Conservation (phyloP, 2,329 filamentous ascomycete species). For the Cladosporium sp. region DNA sequence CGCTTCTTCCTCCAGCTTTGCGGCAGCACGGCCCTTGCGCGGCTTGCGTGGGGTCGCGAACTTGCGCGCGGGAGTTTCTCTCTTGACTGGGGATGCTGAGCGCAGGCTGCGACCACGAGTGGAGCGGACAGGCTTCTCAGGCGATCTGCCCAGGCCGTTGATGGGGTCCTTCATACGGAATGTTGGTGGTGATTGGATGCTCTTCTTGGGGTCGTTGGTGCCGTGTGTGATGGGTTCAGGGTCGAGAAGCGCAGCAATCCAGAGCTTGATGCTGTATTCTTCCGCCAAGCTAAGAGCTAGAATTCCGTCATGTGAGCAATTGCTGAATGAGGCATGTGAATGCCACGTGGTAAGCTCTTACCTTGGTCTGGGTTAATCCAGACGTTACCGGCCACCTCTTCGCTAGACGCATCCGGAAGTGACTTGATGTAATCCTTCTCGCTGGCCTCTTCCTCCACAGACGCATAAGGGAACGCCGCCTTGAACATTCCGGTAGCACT, state of each 20-base stretch:
- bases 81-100: conserved; percentile 49
- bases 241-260: conserved; percentile 91
- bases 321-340: conserved; percentile 8
- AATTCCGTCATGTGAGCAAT: conserved; percentile 14
- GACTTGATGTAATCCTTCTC: conserved; percentile 84
- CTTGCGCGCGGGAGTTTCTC: conserved; percentile 36
- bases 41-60: conserved; percentile 52
- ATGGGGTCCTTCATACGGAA: conserved; percentile 47
- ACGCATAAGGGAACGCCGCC: conserved; percentile 73
- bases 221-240: conserved; percentile 70
- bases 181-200: conserved; percentile 75
- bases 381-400: conserved; percentile 94
- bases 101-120: conserved; percentile 50
- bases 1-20: conserved; percentile 26
- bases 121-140: conserved; percentile 24
- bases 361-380: conserved; percentile 82
- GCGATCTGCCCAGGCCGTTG: conserved; percentile 25
- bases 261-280: conserved; percentile 80
- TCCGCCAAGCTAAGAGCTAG: conserved; percentile 76
- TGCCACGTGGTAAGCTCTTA: conserved; percentile 35
- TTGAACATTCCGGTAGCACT: conserved; percentile 92
- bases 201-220: conserved; percentile 57
- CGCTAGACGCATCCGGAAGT: conserved; percentile 72
- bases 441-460: conserved; percentile 62
- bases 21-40: conserved; percentile 38